phyloP scores from a whole-genome alignment of 2,329 filamentous ascomycete genomes.

The Talaromyces sp. region DNA sequence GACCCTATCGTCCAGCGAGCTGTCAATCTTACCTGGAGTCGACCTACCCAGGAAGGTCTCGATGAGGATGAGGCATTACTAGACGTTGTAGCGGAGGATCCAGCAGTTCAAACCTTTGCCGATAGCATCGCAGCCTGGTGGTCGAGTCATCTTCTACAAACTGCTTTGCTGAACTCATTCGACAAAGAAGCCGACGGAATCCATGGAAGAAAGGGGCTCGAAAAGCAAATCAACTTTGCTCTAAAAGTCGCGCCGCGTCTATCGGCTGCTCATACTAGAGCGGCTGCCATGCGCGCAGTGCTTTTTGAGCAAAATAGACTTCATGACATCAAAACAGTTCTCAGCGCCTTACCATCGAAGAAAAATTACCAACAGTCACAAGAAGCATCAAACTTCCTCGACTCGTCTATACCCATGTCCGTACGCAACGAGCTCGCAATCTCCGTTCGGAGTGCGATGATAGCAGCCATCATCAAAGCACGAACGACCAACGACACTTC shows the following conservation, averaged over 20 bases:
- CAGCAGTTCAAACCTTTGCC: slow-evolving; percentile 77
- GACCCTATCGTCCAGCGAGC: slow-evolving; percentile 76
- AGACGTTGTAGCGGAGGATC: slow-evolving; percentile 80
- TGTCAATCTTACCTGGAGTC: slow-evolving; percentile 86
- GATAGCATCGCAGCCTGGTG: slow-evolving; percentile 92
- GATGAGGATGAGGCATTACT: slow-evolving; percentile 66
- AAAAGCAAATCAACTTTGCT: slow-evolving; percentile 63
- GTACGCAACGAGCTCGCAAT: slow-evolving; percentile 54
- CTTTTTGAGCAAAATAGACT: slow-evolving; percentile 54
- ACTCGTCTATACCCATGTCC: slow-evolving; percentile 52
- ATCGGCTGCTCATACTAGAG: slow-evolving; percentile 64
- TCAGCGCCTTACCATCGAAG: slow-evolving; percentile 51
- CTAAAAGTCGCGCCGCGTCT: slow-evolving; percentile 72
- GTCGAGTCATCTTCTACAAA: slow-evolving; percentile 70
- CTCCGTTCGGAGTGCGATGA: slow-evolving; percentile 59
- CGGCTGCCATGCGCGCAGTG: slow-evolving; percentile 58
- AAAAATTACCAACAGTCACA: slow-evolving; percentile 29
- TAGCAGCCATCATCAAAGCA: slow-evolving; percentile 50
- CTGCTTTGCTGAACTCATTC: slow-evolving; percentile 63
- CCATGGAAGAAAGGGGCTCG: slow-evolving; percentile 40
- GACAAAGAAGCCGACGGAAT: slow-evolving; percentile 49
- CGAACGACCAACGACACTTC: slow-evolving; percentile 32
- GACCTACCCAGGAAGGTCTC: slow-evolving; percentile 66
- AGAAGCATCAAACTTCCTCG: slow-evolving; percentile 45
- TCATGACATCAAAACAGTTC: slow-evolving; percentile 51